These are phyloP conservation scores for Leccinum fibrillosum DNA, from an alignment of 768 basidiomycete genomes.

Conservation along the genomic window DNA sequence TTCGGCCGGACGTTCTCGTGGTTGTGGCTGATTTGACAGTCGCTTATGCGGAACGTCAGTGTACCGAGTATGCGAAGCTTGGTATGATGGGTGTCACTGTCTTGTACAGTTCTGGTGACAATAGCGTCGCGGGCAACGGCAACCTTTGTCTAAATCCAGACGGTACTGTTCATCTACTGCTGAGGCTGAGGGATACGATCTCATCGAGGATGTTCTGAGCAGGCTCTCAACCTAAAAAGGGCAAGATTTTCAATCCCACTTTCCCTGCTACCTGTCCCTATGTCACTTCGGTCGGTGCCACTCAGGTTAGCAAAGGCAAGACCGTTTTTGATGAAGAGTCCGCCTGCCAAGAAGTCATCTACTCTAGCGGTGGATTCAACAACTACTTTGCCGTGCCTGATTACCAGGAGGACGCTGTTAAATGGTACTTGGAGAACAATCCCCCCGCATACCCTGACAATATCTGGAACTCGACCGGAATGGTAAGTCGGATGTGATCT, in stretches of 20 bases:
- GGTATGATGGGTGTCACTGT: constrained; percentile 48
- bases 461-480: constrained; percentile 47
- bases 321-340: constrained; percentile 43
- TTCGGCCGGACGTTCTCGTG: too few relatives aligned
- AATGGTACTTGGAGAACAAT: constrained; percentile 38
- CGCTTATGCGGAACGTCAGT: constrained; percentile 40
- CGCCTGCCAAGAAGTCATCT: constrained; percentile 45
- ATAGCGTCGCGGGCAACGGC: constrained; percentile 37
- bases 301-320: constrained; percentile 44
- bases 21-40: constrained; percentile 26
- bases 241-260: constrained; percentile 54
- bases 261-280: constrained; percentile 56
- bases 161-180: constrained; percentile 18
- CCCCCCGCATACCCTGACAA: constrained; percentile 41
- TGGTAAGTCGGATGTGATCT: constrained; percentile 17
- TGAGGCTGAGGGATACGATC: background rate
- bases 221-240: constrained; percentile 39
- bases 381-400: constrained; percentile 51
- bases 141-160: constrained; percentile 38
- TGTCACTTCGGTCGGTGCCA: constrained; percentile 69
- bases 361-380: constrained; percentile 52
- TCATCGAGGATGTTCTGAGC: background rate
- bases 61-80: constrained; percentile 47
- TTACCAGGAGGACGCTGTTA: constrained; percentile 50
- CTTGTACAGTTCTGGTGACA: constrained; percentile 40